Conservation (phyloP, 1,284 basidiomycete genomes). For the Fomitiporia mediterranea region DNA sequence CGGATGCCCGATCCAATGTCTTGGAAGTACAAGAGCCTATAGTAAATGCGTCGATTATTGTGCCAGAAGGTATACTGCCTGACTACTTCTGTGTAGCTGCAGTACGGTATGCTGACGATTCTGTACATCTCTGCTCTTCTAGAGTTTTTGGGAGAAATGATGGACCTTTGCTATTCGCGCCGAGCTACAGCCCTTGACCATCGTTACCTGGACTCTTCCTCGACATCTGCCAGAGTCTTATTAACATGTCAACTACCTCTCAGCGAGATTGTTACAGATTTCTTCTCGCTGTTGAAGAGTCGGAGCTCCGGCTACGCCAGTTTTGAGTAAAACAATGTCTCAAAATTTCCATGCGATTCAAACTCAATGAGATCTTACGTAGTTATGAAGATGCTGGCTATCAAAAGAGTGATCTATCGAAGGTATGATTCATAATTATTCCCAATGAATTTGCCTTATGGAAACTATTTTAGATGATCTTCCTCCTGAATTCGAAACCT, state of each 20-base stretch:
- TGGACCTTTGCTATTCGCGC: slow-evolving; percentile 82
- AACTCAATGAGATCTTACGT: slow-evolving; percentile 5
- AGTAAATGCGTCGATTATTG: slow-evolving; percentile 86
- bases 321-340: slow-evolving; percentile 64
- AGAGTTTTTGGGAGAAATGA: slow-evolving; percentile 89
- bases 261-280: slow-evolving; percentile 88
- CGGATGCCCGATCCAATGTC: slow-evolving; percentile 59
- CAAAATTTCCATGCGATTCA: slow-evolving; percentile 4
- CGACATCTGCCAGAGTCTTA: slow-evolving; percentile 60
- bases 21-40: slow-evolving; percentile 83
- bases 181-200: slow-evolving; percentile 78
- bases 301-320: slow-evolving; percentile 89
- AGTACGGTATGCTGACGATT: not conserved
- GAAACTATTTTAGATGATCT: slow-evolving; percentile 59
- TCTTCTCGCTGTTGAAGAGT: slow-evolving; percentile 90
- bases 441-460: not conserved
- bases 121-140: not conserved
- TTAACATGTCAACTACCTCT: slow-evolving; percentile 81
- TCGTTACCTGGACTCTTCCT: slow-evolving; percentile 65
- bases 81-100: not conserved
- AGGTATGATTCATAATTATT: slow-evolving; percentile 43
- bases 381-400: slow-evolving; percentile 93
- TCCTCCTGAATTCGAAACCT: slow-evolving; percentile 81
- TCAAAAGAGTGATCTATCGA: slow-evolving; percentile 70
- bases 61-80: slow-evolving; percentile 66